Base-by-base conservation (phyloP, 2,329 filamentous ascomycete species). In the Neopestalotiopsis sp. region DNA sequence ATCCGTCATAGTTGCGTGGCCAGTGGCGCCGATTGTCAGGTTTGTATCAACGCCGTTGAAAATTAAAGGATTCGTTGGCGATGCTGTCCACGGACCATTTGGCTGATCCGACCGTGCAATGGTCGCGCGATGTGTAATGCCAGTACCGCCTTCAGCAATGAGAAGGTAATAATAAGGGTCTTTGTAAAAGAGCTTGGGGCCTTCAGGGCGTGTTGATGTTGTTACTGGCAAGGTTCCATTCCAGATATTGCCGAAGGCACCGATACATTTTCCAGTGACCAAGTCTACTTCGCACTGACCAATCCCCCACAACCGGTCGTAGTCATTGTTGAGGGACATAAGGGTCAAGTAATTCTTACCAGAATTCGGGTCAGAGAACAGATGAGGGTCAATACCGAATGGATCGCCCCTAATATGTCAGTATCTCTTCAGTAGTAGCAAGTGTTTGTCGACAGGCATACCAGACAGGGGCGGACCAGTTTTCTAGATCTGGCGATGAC, bases 291-390 rank as follows among this genome's bases (percentile, higher is more conserved):
- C 73, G 53, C 73, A 75, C 17, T 75, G 74, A 17, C 59, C 67
- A n/a, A 75, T 73, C 10, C 73, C 73, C 74, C 74, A 75, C 20
- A 74, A 40, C 4, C 72, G 69, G 49, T 75, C 73, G 20, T 69
- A 69, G 28, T 72, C 45, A 7, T 53, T 53, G 9, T 53, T 53
- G n/a, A 53, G 45, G 45, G 45, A 53, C 45, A 53, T 53, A 40
- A 75, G 56, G 61, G 67, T 70, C 14, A 75, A 68, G 38, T 53
- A 53, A 6, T 53, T 20, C n/a, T 53, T 53, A 9, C 45, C 45
- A 7, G 45, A 53, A 7, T 53, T 53, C 5, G 69, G 68, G n/a
- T 53, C 45, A 6, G 45, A 17, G 45, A 53, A 53, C 5, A 53
- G 5, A 53, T 53, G 45, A 53, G 45, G 45, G n/a, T 53, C 45